Evolutionary conservation across 2,329 filamentous ascomycete genomes (phyloP), one percentile per base, ranked within the genome.

Genomic region (Cladosporium colombiae): DNA sequence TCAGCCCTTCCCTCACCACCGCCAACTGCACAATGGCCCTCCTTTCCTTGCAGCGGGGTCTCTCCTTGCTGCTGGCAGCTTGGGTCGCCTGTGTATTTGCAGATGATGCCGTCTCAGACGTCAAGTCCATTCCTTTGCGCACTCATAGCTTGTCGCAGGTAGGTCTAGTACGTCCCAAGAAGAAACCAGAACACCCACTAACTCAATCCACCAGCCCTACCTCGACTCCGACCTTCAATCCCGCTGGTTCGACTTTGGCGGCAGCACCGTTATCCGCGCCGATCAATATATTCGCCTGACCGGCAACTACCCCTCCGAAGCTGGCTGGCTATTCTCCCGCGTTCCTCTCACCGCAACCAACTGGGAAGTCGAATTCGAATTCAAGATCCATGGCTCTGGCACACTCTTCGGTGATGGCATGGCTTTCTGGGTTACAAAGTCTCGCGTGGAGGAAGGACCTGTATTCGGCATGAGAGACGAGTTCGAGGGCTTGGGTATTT

Each of bases 231-330:
- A 98, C 79, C 93, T 98, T 89, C 91, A 96, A 82, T 97, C 92
- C 82, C 90, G 95, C 77, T 99, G 95, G 94, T 99, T 94, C 81
- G 95, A 99, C 82, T 99, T 96, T 86, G 95, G 95, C 77, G 95
- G 94, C 76, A 93, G 97, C 81, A 92, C 94, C 49, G 89, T 99
- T 74, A 86, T 97, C 74, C 84, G 88, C 70, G 85, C 87, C 68
- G 88, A 90, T 75, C 84, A 86, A 80, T 97, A 98, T 81, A 90
- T 99, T 73, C 93, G 95, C 72, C 87, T 99, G 65, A 93, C 93
- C 33, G 91, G 92, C 66, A 93, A 98, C 80, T 89, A 91, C 68
- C 91, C 91, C 67, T 97, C 94, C 74, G 92, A 96, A 80, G 86
- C 88, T 74, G 95, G 95, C 75, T 97, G 91, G 91, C 84, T 98